These are phyloP conservation scores for Sutorius eximius DNA, from an alignment of 1,284 basidiomycete genomes.

Conservation along the genomic window DNA sequence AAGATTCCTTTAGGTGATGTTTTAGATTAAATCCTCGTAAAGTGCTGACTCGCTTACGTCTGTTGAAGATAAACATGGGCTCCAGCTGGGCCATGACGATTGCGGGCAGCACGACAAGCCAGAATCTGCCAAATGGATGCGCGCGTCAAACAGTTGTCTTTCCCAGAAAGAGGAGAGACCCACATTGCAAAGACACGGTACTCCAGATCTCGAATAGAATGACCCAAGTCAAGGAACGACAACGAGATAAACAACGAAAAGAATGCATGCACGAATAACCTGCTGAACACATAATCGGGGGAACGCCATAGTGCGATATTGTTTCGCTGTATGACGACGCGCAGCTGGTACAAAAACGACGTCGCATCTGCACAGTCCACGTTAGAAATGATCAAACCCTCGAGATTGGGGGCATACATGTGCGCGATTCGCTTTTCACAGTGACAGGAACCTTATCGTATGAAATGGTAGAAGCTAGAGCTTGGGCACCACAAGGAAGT, in stretches of 20 bases:
- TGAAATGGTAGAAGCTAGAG: too few relatives aligned
- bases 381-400: neutral
- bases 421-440: conserved; percentile 42
- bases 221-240: conserved; percentile 77
- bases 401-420: conserved; percentile 41
- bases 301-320: conserved; percentile 80
- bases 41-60: conserved; percentile 43
- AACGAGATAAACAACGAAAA: conserved; percentile 82
- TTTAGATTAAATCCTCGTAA: neutral
- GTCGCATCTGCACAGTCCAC: conserved; percentile 60
- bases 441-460: conserved; percentile 28
- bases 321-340: conserved; percentile 72
- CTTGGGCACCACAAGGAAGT: too few relatives aligned
- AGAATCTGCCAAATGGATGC: conserved; percentile 48
- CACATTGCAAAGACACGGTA: conserved; percentile 82
- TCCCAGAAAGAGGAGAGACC: conserved; percentile 23
- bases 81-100: conserved; percentile 82
- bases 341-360: conserved; percentile 77
- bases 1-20: conserved; percentile 44
- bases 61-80: conserved; percentile 83
- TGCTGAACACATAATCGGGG: conserved; percentile 80
- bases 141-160: neutral
- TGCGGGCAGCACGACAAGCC: conserved; percentile 69
- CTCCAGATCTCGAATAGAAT: conserved; percentile 72
- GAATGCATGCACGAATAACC: conserved; percentile 75